Conservation (phyloP, 257 asterid genomes). For the Ligustrum vulgare region DNA sequence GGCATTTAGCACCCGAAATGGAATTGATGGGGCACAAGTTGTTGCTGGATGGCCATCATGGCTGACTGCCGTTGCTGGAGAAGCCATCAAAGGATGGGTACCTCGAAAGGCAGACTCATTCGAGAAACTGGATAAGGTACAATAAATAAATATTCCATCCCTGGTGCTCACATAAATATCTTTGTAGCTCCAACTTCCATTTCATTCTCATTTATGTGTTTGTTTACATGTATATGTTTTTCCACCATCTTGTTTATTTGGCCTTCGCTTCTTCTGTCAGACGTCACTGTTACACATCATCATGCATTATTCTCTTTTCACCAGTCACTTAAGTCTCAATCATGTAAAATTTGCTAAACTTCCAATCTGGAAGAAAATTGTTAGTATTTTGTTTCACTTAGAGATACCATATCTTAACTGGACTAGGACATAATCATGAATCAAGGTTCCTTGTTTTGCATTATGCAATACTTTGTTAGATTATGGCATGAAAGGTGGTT, state of each 20-base stretch:
- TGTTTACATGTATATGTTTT: background rate
- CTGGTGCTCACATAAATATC: background rate
- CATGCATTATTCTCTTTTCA: background rate
- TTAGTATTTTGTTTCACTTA: constrained; percentile 6
- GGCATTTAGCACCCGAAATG: constrained; percentile 56
- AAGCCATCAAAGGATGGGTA: constrained; percentile 92
- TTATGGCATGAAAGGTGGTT: background rate
- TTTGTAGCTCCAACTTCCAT: background rate
- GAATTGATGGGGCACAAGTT: constrained; percentile 74
- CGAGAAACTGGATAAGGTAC: constrained; percentile 88
- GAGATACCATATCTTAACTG: background rate
- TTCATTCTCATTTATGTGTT: background rate
- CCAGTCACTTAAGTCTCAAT: background rate
- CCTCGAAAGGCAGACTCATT: constrained; percentile 89
- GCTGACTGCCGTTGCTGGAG: constrained; percentile 85
- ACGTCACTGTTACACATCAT: background rate
- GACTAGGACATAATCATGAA: background rate
- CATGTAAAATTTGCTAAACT: background rate
- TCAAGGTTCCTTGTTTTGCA: background rate
- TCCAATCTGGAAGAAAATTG: background rate
- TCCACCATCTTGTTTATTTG: background rate
- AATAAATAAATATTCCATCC: constrained; percentile 8
- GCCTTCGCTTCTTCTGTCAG: constrained; percentile 9
- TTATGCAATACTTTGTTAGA: background rate
- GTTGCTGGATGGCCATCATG: constrained; percentile 95